Percentiles rank a stretch among this genome's conserved stretches.
Evolutionary conservation across 2,329 filamentous ascomycete genomes (phyloP).

Genomic region (Neofusicoccum umdonicola): DNA sequence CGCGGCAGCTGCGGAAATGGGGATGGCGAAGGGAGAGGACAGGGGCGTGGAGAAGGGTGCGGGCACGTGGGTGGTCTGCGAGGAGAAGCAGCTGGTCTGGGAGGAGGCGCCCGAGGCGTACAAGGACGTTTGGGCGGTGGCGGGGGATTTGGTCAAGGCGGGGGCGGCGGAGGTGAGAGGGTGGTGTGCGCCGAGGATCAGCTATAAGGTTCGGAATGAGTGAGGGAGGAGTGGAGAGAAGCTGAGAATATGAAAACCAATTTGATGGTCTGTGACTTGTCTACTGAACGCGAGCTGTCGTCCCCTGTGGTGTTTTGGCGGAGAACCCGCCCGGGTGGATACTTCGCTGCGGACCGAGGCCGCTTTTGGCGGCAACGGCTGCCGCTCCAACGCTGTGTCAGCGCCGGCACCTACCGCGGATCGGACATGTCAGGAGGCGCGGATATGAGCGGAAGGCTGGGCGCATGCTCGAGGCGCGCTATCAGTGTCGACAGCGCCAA

Average conservation of each 20-base stretch:
- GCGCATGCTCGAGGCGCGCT: too few relatives aligned
- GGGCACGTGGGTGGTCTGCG: conserved; percentile 39
- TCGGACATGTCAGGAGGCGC: too few relatives aligned
- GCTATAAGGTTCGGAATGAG: conserved; percentile 40
- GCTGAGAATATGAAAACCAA: too few relatives aligned
- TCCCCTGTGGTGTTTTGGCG: too few relatives aligned
- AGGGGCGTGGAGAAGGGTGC: conserved; percentile 20
- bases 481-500: too few relatives aligned
- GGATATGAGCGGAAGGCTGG: neutral
- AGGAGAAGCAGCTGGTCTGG: conserved; percentile 37
- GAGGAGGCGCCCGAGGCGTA: conserved; percentile 41
- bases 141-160: conserved; percentile 33
- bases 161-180: conserved; percentile 33
- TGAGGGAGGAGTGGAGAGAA: neutral
- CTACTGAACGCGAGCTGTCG: too few relatives aligned
- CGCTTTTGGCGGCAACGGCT: too few relatives aligned
- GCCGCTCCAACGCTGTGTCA: too few relatives aligned
- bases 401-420: too few relatives aligned
- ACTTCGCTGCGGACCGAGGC: too few relatives aligned
- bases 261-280: too few relatives aligned
- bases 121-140: conserved; percentile 38
- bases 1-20: neutral
- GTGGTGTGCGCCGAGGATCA: conserved; percentile 34
- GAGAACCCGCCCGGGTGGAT: too few relatives aligned
- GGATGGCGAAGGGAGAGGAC: neutral